Evolutionary conservation across 768 basidiomycete species (phyloP).

Genomic region (Rhodotorula paludigena): DNA sequence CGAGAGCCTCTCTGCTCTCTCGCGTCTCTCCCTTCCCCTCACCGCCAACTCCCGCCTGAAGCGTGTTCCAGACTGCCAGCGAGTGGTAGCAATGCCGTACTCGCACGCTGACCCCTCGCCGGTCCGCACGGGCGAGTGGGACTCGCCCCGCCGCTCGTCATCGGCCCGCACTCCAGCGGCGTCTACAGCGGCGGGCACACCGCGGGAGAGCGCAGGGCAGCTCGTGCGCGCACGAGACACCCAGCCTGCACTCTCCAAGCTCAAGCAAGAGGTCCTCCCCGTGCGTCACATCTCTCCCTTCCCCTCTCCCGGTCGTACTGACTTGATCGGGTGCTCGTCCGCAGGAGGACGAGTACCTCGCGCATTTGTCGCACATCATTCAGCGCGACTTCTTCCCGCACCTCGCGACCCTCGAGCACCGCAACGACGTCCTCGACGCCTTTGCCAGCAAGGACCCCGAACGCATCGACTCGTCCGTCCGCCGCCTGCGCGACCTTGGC

Average conservation of each 20-base stretch:
- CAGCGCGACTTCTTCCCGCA: constrained; percentile 97
- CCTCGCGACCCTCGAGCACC: constrained; percentile 78
- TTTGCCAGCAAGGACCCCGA: constrained; percentile 60
- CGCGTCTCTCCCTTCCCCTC: too few relatives aligned
- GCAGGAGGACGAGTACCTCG: constrained; percentile 87
- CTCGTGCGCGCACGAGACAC: neutral
- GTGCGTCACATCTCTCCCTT: constrained; percentile 31
- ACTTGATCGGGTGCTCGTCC: neutral
- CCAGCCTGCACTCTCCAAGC: neutral
- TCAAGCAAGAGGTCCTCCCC: constrained; percentile 32
- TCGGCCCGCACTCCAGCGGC: neutral
- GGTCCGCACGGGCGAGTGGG: constrained; percentile 9
- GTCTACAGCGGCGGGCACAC: neutral
- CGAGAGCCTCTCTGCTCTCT: too few relatives aligned
- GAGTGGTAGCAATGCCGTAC: too few relatives aligned
- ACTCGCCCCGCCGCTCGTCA: neutral
- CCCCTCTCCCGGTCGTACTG: constrained; percentile 44
- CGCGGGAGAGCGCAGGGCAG: neutral
- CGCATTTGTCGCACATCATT: constrained; percentile 82
- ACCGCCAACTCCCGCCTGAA: too few relatives aligned
- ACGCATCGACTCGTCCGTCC: constrained; percentile 15
- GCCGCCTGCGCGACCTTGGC: neutral
- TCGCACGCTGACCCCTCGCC: neutral
- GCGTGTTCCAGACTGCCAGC: too few relatives aligned
- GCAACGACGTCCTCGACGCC: constrained; percentile 78